Conservation (phyloP, 805 yeast species). For the Scheffersomyces coipomensis region DNA sequence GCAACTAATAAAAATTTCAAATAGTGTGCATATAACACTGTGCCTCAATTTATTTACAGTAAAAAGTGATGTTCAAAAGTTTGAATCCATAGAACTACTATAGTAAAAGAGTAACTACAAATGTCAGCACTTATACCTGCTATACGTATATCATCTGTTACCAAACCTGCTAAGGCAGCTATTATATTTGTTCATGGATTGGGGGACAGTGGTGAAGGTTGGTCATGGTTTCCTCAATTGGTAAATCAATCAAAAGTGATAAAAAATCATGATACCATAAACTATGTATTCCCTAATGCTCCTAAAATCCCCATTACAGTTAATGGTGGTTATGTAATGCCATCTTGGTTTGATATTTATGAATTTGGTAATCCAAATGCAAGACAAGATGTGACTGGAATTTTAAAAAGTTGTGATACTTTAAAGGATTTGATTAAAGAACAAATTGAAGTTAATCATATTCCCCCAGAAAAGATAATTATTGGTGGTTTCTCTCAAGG, state of each 20-base stretch:
- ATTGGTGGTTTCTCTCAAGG: constrained; percentile 98
- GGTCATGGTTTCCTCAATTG: constrained; percentile 77
- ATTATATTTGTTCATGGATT: constrained; percentile 84
- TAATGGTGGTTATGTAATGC: constrained; percentile 65
- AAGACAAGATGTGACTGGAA: constrained; percentile 54
- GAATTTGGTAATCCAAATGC: constrained; percentile 49
- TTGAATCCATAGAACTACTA: no score
- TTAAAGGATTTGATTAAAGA: constrained; percentile 49
- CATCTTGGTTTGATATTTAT: constrained; percentile 85
- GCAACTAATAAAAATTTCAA: no score
- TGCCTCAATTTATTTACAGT: no score
- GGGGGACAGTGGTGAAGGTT: constrained; percentile 89
- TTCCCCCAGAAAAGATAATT: constrained; percentile 66
- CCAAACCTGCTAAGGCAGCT: constrained; percentile 44
- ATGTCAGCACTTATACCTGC: constrained; percentile 5
- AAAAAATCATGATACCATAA: constrained; percentile 47
- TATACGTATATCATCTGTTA: constrained; percentile 19
- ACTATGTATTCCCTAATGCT: constrained; percentile 90
- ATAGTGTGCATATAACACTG: no score
- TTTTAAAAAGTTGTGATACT: constrained; percentile 45
- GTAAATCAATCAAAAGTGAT: constrained; percentile 44
- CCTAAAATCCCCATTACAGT: constrained; percentile 69
- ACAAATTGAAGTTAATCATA: constrained; percentile 48
- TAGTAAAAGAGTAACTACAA: no score
- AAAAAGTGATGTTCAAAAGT: no score